These are phyloP conservation scores for Trifolium subterraneum DNA, from an alignment of 306 rosid species.

Conservation along the genomic window DNA sequence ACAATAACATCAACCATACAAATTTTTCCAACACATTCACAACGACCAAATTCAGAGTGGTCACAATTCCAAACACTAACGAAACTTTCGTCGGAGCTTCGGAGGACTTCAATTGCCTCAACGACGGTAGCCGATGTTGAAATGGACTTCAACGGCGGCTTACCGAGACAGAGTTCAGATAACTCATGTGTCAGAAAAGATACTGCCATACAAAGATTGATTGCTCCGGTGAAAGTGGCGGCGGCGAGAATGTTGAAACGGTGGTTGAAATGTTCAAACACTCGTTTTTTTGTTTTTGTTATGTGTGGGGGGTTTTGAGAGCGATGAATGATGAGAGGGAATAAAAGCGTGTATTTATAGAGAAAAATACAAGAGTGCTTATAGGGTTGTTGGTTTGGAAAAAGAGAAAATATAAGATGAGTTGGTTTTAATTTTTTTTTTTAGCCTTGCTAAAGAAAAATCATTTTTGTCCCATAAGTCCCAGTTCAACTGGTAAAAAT, in stretches of 20 bases:
- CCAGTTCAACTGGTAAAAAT: too few species aligned
- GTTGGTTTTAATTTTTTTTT: too few species aligned
- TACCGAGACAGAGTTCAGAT: slow-evolving; percentile 97
- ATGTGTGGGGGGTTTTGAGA: not conserved
- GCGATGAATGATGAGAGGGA: not conserved
- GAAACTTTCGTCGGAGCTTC: slow-evolving; percentile 65
- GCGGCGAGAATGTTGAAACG: not conserved
- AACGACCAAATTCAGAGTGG: slow-evolving; percentile 39
- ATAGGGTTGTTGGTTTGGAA: too few species aligned
- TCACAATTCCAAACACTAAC: slow-evolving; percentile 81
- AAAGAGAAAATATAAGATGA: too few species aligned
- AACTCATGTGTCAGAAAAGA: slow-evolving; percentile 73
- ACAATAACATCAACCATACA: slow-evolving; percentile 87
- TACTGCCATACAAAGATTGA: slow-evolving; percentile 84
- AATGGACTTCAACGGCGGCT: slow-evolving; percentile 86
- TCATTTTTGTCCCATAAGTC: too few species aligned
- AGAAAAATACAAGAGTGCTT: too few species aligned
- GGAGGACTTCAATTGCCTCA: slow-evolving; percentile 70
- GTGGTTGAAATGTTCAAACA: not conserved
- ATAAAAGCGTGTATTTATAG: not conserved
- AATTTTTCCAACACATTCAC: slow-evolving; percentile 76
- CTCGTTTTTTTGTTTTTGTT: not conserved
- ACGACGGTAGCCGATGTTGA: slow-evolving; percentile 68
- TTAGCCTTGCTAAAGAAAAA: too few species aligned
- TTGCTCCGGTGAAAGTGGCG: not conserved